Base-by-base conservation (phyloP, 2,329 filamentous ascomycete genomes). In the Penicillium paneum region DNA sequence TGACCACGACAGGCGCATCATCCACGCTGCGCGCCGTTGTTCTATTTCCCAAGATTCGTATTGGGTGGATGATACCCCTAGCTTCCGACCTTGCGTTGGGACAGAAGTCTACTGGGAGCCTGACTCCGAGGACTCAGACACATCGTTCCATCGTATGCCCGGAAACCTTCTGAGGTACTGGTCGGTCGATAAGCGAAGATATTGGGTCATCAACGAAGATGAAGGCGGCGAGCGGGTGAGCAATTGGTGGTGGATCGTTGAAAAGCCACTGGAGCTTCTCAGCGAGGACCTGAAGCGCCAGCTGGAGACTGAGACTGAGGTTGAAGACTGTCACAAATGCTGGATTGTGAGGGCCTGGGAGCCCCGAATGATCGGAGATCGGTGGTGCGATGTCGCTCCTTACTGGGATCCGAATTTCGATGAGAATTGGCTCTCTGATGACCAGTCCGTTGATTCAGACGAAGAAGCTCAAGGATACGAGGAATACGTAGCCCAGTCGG, bases 381-480 rank as follows among this genome's bases (percentile, higher is more conserved):
- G 17, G 12, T 53, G 42, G 31, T 43, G 43, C 38, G 43, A 53
- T 15, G 19, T 17, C 4, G 21, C 44, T 13, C 54, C 54, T 15
- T 56, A 54, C 32, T 42, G 42, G 41, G 50, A 59, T 40, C 56
- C 57, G 31, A 43, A 40, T 17, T 61, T 57, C 43, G 54, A 62
- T n/a, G 42, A 47, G 39, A 41, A 49, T 12, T 49, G 47, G n/a
- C 49, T 42, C 19, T 44, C 40, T 10, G 56, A 52, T 19, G 53
- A 56, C 11, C 47, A 57, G 5, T 54, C 56, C 12, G 24, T 50
- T 32, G 34, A 54, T 49, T 51, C 50, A 34, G 39, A 38, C 28
- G 50, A 56, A 32, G 29, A 38, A 7, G 40, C n/a, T 5, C 19
- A 34, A 26, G 26, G 24, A n/a, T 19, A 21, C 2, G 46, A 54